Percentiles rank a stretch among this genome's conserved stretches.
phyloP scores from a whole-genome alignment of 2,329 filamentous ascomycete species.

The Colletotrichum sp. region DNA sequence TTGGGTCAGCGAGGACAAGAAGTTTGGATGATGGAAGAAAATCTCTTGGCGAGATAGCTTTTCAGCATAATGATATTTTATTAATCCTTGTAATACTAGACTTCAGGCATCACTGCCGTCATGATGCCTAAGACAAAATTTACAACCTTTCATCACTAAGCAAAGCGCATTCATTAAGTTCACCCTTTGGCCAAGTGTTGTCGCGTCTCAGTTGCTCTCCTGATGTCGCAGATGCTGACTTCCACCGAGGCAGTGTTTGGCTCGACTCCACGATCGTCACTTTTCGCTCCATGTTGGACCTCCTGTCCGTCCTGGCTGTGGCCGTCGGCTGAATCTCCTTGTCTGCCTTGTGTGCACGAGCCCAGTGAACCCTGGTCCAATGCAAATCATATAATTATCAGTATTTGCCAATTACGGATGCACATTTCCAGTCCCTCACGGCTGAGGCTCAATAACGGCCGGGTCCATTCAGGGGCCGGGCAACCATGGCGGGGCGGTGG shows the following conservation, averaged over 20 bases:
- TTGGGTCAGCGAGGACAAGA: slow-evolving; percentile 16
- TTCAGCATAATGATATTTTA: slow-evolving; percentile 16
- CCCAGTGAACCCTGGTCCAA: neutral
- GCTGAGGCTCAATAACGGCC: neutral
- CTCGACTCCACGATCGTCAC: neutral
- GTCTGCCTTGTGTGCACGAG: neutral
- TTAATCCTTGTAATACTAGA: slow-evolving; percentile 18
- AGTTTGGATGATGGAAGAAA: neutral
- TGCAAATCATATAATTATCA: neutral
- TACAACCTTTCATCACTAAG: neutral
- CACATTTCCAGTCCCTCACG: neutral
- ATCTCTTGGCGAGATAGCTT: slow-evolving; percentile 6
- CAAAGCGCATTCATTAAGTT: neutral
- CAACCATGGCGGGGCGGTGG: neutral
- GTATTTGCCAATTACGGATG: neutral
- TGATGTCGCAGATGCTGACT: neutral
- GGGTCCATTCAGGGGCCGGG: neutral
- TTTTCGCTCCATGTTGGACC: neutral
- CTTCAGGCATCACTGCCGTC: slow-evolving; percentile 1
- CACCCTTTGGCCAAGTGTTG: neutral
- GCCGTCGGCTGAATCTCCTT: neutral
- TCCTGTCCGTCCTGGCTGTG: neutral
- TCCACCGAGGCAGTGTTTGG: neutral
- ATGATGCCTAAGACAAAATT: neutral
- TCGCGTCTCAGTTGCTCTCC: neutral